Conservation (phyloP, 2,329 filamentous ascomycete species). For the Basipetospora chlamydospora region DNA sequence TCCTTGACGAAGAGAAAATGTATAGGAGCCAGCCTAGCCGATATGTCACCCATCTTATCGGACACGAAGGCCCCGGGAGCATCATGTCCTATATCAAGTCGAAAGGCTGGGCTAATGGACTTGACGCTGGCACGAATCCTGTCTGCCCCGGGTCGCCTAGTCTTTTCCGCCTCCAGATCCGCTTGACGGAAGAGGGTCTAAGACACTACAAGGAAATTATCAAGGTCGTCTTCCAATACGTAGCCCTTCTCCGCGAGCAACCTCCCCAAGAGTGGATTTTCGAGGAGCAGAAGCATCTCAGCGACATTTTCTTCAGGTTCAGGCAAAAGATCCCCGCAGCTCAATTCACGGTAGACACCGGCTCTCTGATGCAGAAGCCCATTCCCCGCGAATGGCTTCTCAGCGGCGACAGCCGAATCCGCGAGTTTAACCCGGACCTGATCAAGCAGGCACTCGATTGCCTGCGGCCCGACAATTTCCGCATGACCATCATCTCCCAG, state of each 20-base stretch:
- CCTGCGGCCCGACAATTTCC: slow-evolving; percentile 78
- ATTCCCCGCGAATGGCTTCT: slow-evolving; percentile 77
- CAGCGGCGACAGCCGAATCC: slow-evolving; percentile 61
- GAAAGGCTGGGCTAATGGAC: slow-evolving; percentile 76
- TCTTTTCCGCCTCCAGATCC: slow-evolving; percentile 65
- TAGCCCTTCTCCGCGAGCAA: slow-evolving; percentile 67
- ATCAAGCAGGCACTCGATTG: slow-evolving; percentile 62
- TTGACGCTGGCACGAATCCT: slow-evolving; percentile 62
- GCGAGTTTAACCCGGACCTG: slow-evolving; percentile 63
- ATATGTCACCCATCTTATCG: slow-evolving; percentile 79
- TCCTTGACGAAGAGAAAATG: slow-evolving; percentile 66
- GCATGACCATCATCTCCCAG: slow-evolving; percentile 69
- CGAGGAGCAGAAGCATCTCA: slow-evolving; percentile 77
- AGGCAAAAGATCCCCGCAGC: slow-evolving; percentile 84
- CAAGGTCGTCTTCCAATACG: slow-evolving; percentile 80
- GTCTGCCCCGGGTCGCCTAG: slow-evolving; percentile 65
- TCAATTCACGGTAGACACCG: slow-evolving; percentile 74
- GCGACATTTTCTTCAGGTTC: slow-evolving; percentile 90
- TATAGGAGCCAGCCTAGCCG: slow-evolving; percentile 70
- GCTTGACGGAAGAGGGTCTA: slow-evolving; percentile 70
- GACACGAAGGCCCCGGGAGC: slow-evolving; percentile 85
- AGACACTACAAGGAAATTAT: slow-evolving; percentile 70
- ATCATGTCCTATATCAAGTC: slow-evolving; percentile 81
- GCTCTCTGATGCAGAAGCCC: slow-evolving; percentile 81
- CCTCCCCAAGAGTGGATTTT: slow-evolving; percentile 87